Base-by-base conservation (phyloP, 1,284 basidiomycete species). In the Abortiporus biennis region DNA sequence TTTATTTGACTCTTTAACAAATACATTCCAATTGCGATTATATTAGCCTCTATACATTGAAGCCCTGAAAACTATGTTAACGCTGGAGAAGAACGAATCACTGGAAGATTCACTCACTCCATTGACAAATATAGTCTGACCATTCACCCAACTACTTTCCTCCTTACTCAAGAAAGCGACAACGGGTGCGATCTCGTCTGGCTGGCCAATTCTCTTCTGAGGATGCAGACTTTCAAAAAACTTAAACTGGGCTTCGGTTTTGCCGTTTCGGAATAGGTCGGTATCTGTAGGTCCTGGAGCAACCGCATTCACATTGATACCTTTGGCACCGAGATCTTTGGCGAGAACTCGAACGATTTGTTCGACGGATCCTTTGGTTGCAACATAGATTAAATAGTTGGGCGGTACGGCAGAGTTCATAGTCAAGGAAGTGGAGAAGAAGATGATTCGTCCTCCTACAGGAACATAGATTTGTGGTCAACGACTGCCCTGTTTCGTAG, bases 271-370 rank as follows among this genome's bases (percentile, higher is more conserved):
- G 64, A 79, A 78, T 23, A 75, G 57, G 12, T 70, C 63, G 3
- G 76, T 78, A 46, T 75, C 72, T 25, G 72, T 67, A 2, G 75
- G 74, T 0, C 76, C 74, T 13, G 75, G 75, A 0, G 72, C 69
- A 40, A 81, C 56, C 15, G 69, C 68, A 61, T 82, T 81, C 36
- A 80, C 77, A 0, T 71, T 77, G 49, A 80, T 68, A 3, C 71
- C 71, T 4, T 64, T 59, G 5, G 62, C 49, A 1, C 76, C 76
- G 29, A 78, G 64, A 49, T 78, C 73, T 49, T 78, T 77, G 2
- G 76, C 69, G 15, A 80, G 68, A 16, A 77, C 68, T n/a, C 76
- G 70, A n/a, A 69, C 62, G 38, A 79, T 61, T 47, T 79, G 76
- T 51, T 78, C 75, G 41, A 79, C 60, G 4, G 74, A 72, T 19